Evolutionary conservation across 495 filamentous ascomycete species (phyloP).

Genomic region (Podospora fimiseda): DNA sequence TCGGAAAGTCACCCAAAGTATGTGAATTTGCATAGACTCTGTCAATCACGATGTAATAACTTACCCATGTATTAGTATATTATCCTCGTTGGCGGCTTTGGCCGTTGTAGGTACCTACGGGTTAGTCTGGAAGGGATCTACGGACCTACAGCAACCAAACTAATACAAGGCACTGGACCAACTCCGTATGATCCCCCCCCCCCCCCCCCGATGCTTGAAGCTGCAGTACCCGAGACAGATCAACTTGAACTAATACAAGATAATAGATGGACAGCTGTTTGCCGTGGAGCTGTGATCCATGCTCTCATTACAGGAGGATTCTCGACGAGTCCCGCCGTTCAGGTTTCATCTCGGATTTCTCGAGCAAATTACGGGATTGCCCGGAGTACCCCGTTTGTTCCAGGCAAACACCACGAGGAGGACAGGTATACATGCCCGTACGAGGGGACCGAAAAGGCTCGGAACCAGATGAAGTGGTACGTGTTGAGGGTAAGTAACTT

Average conservation of each 20-base stretch:
- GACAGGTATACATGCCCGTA: not conserved
- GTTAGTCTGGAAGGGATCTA: not conserved
- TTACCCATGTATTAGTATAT: too few species aligned
- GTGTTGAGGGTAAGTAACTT: not conserved
- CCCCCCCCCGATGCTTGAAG: not conserved
- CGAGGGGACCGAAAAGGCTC: not conserved
- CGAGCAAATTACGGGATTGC: not conserved
- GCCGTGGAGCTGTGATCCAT: not conserved
- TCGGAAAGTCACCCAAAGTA: not conserved
- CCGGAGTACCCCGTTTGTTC: not conserved
- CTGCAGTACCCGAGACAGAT: not conserved
- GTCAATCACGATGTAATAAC: too few species aligned
- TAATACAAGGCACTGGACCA: not conserved
- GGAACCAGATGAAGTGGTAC: not conserved
- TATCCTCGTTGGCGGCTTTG: not conserved
- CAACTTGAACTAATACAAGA: too few species aligned
- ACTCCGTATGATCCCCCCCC: not conserved
- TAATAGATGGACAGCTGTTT: not conserved
- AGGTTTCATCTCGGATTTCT: not conserved
- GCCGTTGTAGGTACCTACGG: not conserved
- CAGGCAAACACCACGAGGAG: not conserved
- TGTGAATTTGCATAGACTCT: too few species aligned
- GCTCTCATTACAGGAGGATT: not conserved
- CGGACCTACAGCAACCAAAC: not conserved
- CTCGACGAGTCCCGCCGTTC: not conserved